These are phyloP conservation scores for Cutaneotrichosporon dermatis DNA, from an alignment of 1,284 basidiomycete species.

Conservation along the genomic window DNA sequence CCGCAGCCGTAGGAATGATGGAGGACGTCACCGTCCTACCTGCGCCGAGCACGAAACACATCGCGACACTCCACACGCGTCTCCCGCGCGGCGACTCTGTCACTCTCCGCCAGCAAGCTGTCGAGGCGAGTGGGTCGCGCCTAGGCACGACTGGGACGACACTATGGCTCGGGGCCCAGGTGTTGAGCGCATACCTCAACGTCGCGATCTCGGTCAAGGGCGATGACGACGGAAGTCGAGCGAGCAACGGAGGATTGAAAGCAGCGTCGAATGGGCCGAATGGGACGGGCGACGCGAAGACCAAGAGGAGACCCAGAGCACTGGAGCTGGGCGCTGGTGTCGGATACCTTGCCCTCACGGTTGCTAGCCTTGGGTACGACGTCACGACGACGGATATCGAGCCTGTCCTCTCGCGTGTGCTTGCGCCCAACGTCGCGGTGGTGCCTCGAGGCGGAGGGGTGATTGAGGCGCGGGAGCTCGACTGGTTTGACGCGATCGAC, in stretches of 20 bases:
- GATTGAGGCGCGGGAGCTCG: constrained; percentile 60
- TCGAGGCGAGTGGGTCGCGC: constrained; percentile 37
- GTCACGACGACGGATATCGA: constrained; percentile 74
- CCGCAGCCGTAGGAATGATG: no score
- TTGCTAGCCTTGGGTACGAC: constrained; percentile 67
- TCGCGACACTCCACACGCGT: constrained; percentile 54
- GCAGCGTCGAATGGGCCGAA: no score
- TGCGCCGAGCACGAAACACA: constrained; percentile 59
- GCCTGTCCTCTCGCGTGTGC: constrained; percentile 63
- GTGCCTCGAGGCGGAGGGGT: constrained; percentile 41
- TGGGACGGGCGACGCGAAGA: no score
- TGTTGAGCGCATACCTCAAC: constrained; percentile 61
- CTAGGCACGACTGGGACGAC: constrained; percentile 70
- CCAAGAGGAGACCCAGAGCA: constrained; percentile 39
- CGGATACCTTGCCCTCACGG: constrained; percentile 69
- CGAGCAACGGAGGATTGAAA: background rate
- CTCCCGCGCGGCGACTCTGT: constrained; percentile 49
- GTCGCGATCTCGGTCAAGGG: constrained; percentile 1
- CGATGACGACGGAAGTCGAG: constrained; percentile 16
- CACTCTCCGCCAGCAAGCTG: constrained; percentile 25
- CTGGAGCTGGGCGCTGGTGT: constrained; percentile 82
- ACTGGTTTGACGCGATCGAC: constrained; percentile 48
- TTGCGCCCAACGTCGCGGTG: constrained; percentile 57
- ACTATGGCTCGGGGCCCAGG: constrained; percentile 78
- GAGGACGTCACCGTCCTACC: constrained; percentile 17